Evolutionary conservation across 768 basidiomycete species (phyloP), one percentile per base, ranked within the genome.

Genomic region (Bullera alba): DNA sequence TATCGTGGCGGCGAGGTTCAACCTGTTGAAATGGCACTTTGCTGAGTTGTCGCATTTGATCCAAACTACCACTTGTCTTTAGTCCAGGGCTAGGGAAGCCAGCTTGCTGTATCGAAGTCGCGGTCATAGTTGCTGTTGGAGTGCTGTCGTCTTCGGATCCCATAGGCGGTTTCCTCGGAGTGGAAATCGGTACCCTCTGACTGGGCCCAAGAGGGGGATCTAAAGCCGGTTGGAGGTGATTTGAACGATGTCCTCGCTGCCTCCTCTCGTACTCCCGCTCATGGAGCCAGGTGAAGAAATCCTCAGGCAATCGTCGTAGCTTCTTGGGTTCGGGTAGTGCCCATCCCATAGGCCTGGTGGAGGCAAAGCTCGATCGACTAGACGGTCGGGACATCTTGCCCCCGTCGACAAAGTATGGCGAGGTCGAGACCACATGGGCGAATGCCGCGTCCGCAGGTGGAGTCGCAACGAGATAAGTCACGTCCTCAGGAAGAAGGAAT

Each of bases 401-500:
- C 21, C 43, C 56, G 48, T 54, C 67, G n/a, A 51, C 38, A n/a
- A 56, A 46, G 46, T 58, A 60, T 6, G 62, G 63, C 25, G 52
- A 51, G 6, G 39, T 42, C 25, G 56, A 37, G 23, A 36, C n/a
- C 22, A 14, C 25, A 42, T 56, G 63, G 14, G 44, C 39, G 39
- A 56, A 72, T 6, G 68, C 65, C 5, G 67, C 59, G 23, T 64
- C 64, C 3, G 30, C 30, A 0, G 58, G 59, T 2, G 70, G 68
- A 3, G 65, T 57, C 17, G 85, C 83, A 6, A 92, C 76, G 70
- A 87, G 77, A 32, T 81, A 81, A 27, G 85, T 83, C 69, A 89
- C 83, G 17, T 68, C 61, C 2, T 83, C 81, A 5, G 92, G 92
- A 42, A 95, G 82, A 19, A 81, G 77, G 42, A 93, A 76, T 1